Base-by-base conservation (phyloP, 371 early-diverging fungal species). In the Choanephora cucurbitarum region DNA sequence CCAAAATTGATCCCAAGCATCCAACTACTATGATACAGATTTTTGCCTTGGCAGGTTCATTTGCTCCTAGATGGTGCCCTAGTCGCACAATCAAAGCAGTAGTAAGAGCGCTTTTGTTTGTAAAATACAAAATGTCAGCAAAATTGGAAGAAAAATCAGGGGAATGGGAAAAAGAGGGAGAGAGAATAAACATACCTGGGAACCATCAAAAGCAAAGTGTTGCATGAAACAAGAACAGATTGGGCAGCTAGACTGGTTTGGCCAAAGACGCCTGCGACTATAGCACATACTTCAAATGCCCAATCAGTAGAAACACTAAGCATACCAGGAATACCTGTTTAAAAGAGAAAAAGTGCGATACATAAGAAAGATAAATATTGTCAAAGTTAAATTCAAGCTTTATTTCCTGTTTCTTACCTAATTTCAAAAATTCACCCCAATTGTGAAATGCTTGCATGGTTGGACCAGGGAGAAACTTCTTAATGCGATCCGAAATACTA, bases 221-320 rank as follows among this genome's bases (percentile, higher is more conserved):
- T 73, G 19, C 67, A 54, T 2, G 61, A 54, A 6, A 73, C 50
- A 17, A 73, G 60, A 19, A 77, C 66, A 7, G 74, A 67, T 60
- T 77, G 77, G 10, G 72, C 74, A 7, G 77, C 77, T 28, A 77
- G 34, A 49, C 68, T 73, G 34, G 67, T 72, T 62, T 69, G 60
- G 4, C 74, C 77, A 13, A 77, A 48, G 0, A 68, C 69, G 45
- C 77, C 75, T 18, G 77, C 60, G 17, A 72, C 33, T 11, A 77
- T 58, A n/a, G 74, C 77, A 54, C 77, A 77, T 6, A 77, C 66
- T 62, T 77, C 77, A 48, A 77, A 77, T 1, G 77, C 77, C 77
- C 77, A 77, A 37, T 77, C 77, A 0, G 72, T 72, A 1, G 72
- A 64, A 1, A 73, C 67, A 52, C 77, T 77, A 15, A 77, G 44